These are phyloP conservation scores for Setaria viridis DNA, from an alignment of 202 grass and related monocot species.

Conservation along the genomic window DNA sequence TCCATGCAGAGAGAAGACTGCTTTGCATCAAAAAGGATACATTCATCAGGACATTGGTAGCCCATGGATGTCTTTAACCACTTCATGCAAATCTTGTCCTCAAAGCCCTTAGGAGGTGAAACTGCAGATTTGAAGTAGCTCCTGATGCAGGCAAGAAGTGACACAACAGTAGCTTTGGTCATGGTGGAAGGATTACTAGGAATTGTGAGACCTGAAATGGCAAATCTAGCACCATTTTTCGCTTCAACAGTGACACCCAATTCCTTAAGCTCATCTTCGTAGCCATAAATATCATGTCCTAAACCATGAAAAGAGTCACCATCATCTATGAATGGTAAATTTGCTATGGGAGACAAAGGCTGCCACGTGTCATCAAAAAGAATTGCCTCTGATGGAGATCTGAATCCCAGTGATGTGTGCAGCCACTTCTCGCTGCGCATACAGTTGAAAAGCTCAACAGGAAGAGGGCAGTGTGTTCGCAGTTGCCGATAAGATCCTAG, in stretches of 20 bases:
- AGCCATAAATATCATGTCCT: constrained; percentile 50
- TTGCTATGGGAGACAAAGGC: constrained; percentile 50
- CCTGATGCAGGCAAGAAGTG: constrained; percentile 56
- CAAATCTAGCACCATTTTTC: constrained; percentile 50
- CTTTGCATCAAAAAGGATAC: constrained; percentile 64
- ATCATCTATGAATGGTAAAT: constrained; percentile 63
- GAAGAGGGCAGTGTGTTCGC: background rate
- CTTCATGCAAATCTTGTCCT: constrained; percentile 43
- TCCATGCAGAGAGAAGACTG: constrained; percentile 35
- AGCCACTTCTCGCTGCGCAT: constrained; percentile 59
- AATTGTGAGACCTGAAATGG: constrained; percentile 57
- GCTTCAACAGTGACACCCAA: constrained; percentile 59
- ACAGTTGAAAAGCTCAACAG: constrained; percentile 40
- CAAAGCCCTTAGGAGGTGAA: constrained; percentile 44
- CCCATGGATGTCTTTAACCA: constrained; percentile 75
- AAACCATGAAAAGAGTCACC: constrained; percentile 40
- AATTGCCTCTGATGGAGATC: constrained; percentile 51
- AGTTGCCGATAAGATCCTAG: constrained; percentile 51
- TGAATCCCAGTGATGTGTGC: constrained; percentile 55
- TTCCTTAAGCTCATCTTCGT: constrained; percentile 58
- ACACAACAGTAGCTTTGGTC: constrained; percentile 29
- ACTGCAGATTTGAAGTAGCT: background rate
- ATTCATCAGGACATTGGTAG: constrained; percentile 52
- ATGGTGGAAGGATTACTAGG: constrained; percentile 47
- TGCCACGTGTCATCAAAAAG: constrained; percentile 59